Percentiles rank a stretch among this genome's conserved stretches.
Conservation (phyloP, 164 flowering plant genomes). For the Annona squamosa region DNA sequence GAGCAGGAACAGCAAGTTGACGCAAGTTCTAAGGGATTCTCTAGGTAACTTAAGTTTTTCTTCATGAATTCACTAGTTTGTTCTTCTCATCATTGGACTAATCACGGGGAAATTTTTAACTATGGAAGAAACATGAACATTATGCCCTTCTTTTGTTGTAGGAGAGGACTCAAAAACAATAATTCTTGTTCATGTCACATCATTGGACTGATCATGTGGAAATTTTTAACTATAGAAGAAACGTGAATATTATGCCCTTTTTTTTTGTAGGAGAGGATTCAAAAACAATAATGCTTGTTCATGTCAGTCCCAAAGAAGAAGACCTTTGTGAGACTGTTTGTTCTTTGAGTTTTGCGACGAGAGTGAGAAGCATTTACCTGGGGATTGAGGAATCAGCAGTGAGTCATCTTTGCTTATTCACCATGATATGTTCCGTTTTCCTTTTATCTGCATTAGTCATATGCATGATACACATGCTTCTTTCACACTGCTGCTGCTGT, state of each 20-base stretch:
- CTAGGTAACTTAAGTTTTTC: slow-evolving; percentile 36
- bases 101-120: neutral
- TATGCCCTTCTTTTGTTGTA: slow-evolving; percentile 13
- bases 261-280: slow-evolving; percentile 50
- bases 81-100: neutral
- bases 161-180: slow-evolving; percentile 62
- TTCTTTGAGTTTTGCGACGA: slow-evolving; percentile 55
- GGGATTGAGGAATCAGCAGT: slow-evolving; percentile 36
- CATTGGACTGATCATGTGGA: neutral
- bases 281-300: slow-evolving; percentile 64
- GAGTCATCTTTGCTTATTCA: slow-evolving; percentile 17
- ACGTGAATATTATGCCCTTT: slow-evolving; percentile 1
- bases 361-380: slow-evolving; percentile 46
- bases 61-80: neutral
- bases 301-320: slow-evolving; percentile 64
- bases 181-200: slow-evolving; percentile 11
- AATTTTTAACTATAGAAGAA: neutral
- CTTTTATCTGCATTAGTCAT: neutral
- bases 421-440: neutral
- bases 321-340: slow-evolving; percentile 61
- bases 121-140: neutral
- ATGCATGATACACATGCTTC: neutral
- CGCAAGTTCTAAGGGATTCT: slow-evolving; percentile 62
- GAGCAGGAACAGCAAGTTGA: slow-evolving; percentile 76
- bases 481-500: neutral